These are phyloP conservation scores for Thalassiosira profunda DNA, from an alignment of 108 stramenopile species.

Conservation along the genomic window DNA sequence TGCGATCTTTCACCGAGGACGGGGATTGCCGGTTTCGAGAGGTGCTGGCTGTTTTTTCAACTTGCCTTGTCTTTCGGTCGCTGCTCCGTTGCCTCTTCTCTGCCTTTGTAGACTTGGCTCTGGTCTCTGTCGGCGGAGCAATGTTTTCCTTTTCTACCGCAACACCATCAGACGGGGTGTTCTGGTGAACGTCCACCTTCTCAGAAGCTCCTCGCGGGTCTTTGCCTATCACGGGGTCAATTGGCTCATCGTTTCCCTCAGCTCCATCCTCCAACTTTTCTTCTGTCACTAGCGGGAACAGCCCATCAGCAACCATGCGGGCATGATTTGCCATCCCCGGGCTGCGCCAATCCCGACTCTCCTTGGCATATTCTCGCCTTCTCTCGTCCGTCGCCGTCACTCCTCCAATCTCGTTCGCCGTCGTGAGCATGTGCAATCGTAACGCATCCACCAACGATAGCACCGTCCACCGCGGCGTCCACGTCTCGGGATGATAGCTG, in stretches of 20 bases:
- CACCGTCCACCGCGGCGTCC: slow-evolving; percentile 89
- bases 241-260: too few relatives aligned
- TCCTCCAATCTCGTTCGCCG: slow-evolving; percentile 86
- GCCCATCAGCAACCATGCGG: slow-evolving; percentile 41
- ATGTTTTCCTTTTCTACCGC: background rate
- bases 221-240: too few relatives aligned
- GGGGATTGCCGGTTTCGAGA: background rate
- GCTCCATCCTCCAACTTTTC: too few relatives aligned
- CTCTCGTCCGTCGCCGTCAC: slow-evolving; percentile 48
- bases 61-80: too few relatives aligned
- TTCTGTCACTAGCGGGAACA: slow-evolving; percentile 24
- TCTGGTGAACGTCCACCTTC: too few relatives aligned
- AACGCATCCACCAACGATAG: slow-evolving; percentile 72
- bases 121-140: too few relatives aligned
- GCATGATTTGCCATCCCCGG: slow-evolving; percentile 48
- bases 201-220: too few relatives aligned
- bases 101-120: background rate
- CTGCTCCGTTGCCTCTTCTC: background rate
- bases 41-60: background rate
- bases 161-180: too few relatives aligned
- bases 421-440: slow-evolving; percentile 84
- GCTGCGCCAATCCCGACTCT: slow-evolving; percentile 61
- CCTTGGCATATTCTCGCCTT: slow-evolving; percentile 43
- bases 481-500: slow-evolving; percentile 89
- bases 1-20: background rate